These are phyloP conservation scores for Cytospora mali DNA, from an alignment of 2,329 filamentous ascomycete genomes.

Conservation along the genomic window DNA sequence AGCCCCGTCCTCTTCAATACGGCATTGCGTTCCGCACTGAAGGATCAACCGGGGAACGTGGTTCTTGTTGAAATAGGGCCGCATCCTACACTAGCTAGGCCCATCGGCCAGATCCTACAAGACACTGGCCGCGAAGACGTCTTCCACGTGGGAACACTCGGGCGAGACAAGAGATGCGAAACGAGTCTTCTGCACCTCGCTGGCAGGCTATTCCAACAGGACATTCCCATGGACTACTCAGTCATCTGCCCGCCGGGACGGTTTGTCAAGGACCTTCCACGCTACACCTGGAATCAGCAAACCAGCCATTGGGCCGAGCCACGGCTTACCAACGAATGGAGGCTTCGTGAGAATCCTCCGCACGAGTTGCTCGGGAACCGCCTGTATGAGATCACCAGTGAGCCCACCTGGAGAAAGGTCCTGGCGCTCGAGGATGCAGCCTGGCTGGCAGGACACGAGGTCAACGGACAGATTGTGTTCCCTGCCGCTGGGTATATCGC, in stretches of 20 bases:
- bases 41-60: no score
- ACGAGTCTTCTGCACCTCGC: no score
- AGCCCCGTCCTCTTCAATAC: conserved; percentile 31
- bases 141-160: conserved; percentile 35
- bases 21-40: conserved; percentile 10
- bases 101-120: conserved; percentile 28
- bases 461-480: conserved; percentile 31
- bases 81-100: conserved; percentile 34
- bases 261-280: no score
- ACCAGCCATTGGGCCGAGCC: conserved; percentile 39
- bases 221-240: no score
- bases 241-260: no score
- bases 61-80: conserved; percentile 26
- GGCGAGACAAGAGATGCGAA: no score
- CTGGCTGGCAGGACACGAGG: conserved; percentile 37
- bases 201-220: no score
- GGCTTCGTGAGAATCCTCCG: conserved; percentile 31
- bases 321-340: conserved; percentile 36
- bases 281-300: no score
- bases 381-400: conserved; percentile 19
- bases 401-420: conserved; percentile 28
- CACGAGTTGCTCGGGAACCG: conserved; percentile 32
- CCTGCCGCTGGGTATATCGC: conserved; percentile 23
- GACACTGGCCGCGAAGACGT: conserved; percentile 29
- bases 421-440: conserved; percentile 33